Base-by-base conservation (phyloP, 2,329 filamentous ascomycete species). In the Ciborinia camelliae region DNA sequence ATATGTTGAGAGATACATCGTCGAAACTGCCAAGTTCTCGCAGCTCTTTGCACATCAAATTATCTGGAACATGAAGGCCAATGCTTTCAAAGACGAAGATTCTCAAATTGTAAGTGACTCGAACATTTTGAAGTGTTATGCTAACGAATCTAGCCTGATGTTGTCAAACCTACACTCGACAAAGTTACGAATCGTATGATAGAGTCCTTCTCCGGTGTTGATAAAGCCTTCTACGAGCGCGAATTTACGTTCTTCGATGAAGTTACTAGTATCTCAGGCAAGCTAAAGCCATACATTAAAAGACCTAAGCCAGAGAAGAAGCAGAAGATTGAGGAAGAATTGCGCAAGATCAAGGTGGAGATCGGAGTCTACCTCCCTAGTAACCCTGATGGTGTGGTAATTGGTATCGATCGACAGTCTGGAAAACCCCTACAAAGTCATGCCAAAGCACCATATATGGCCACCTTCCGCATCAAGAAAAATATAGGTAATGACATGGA, bases 31-130 rank as follows among this genome's bases (percentile, higher is more conserved):
- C 1, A 94, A 96, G 72, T 93, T 97, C 74, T 98, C 95, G n/a
- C 95, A 98, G 76, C 80, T 98, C 10, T 99, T 99, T 77, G 94
- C 96, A 2, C 96, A 99, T 76, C 95, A 99, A 73, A 98, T 99
- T 70, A 99, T 99, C 75, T 99, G 96, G 95, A 99, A 99, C 76
- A 99, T 99, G 90, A 99, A 98, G 76, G 95, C 95, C 39, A 99
- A 99, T 76, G 91, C 93, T 1, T 99, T 91, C 82, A 99, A 97
- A 76, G 96, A 99, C 70, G 94, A 99, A 72, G 92, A 97, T 70
- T 93, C 90, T 18, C 86, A 90, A 72, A 85, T 96, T 68, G 88
- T 91, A 80, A 81, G 87, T 78, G 1, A 23, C 9, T 35, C 14
- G 35, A 37, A 26, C 15, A 10, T 43, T 18, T 28, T 7, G 37